Percentiles rank a stretch among this genome's conserved stretches.
Conservation (phyloP, 805 yeast species). For the Schizosaccharomyces osmophilus region DNA sequence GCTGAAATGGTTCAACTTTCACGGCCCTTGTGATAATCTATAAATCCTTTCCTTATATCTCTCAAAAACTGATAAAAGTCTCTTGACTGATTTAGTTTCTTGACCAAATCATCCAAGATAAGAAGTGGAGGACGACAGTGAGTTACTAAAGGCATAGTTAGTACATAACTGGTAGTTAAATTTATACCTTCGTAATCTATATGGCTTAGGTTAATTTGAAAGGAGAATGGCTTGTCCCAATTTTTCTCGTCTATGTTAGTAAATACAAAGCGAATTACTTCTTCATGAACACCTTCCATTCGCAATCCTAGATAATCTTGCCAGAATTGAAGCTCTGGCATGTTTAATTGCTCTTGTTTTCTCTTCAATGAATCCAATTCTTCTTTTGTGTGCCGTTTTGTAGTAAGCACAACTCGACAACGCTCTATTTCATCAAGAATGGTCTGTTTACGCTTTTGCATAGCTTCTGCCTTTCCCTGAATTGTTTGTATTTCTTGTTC, state of each 20-base stretch:
- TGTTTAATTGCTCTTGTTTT: conserved; percentile 23
- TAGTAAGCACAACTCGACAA: not conserved
- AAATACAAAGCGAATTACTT: conserved; percentile 25
- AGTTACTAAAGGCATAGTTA: not conserved
- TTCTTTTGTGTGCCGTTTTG: not conserved
- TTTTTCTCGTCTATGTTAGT: conserved; percentile 23
- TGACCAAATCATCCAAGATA: conserved; percentile 7
- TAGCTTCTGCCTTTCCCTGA: conserved; percentile 1
- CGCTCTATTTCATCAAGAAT: not conserved
- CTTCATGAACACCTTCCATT: conserved; percentile 26
- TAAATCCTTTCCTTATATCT: conserved; percentile 11
- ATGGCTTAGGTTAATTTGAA: conserved; percentile 24
- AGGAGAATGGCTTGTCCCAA: conserved; percentile 18
- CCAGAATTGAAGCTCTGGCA: conserved; percentile 27
- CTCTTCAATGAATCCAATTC: conserved; percentile 11
- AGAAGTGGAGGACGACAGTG: not conserved
- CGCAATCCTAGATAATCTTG: conserved; percentile 31
- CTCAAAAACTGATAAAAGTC: conserved; percentile 11
- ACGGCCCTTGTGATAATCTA: not conserved
- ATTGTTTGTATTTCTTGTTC: conserved; percentile 9
- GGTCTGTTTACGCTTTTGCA: not conserved
- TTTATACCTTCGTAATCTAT: conserved; percentile 17
- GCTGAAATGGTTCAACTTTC: too few species aligned
- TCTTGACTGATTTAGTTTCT: conserved; percentile 10
- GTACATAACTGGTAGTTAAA: conserved; percentile 3